A percentile compares a stretch with the other conserved stretches of the same genome.
phyloP scores from a whole-genome alignment of 176 grass and related monocot genomes.

The Bonia amplexicaulis region DNA sequence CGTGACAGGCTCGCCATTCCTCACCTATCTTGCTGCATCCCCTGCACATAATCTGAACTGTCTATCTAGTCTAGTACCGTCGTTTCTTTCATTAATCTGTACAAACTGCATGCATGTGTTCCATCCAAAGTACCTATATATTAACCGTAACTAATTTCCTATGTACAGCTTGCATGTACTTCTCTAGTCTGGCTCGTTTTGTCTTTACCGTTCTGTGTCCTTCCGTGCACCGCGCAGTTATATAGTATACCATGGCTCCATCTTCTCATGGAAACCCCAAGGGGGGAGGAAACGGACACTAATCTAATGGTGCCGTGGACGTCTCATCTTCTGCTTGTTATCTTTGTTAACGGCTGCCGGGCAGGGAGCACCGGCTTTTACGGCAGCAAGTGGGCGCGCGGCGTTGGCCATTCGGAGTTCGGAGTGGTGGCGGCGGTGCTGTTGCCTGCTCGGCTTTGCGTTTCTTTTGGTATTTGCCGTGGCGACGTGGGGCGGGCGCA shows the following conservation, averaged over 20 bases:
- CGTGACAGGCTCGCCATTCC: slow-evolving; percentile 22
- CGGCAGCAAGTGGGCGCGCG: background rate
- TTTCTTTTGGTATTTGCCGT: no score
- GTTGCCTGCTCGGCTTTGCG: background rate
- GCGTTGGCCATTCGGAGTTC: background rate
- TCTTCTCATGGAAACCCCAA: background rate
- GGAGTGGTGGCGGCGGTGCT: background rate
- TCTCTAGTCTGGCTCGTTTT: background rate
- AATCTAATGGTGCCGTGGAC: background rate
- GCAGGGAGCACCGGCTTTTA: background rate
- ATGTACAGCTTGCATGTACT: background rate
- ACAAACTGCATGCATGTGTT: slow-evolving; percentile 4
- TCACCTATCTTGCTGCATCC: background rate
- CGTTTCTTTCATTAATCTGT: background rate
- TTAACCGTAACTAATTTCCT: background rate
- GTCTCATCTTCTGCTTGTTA: background rate
- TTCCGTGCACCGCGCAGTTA: background rate
- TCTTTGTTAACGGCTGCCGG: no score
- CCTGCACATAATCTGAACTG: background rate
- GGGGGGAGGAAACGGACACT: background rate
- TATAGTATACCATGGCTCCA: background rate
- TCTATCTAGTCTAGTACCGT: background rate
- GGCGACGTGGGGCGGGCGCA: no score
- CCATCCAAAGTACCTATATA: background rate
- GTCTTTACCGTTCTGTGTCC: background rate